phyloP scores from a whole-genome alignment of 148 eudicot species.

The Camellia japonica region DNA sequence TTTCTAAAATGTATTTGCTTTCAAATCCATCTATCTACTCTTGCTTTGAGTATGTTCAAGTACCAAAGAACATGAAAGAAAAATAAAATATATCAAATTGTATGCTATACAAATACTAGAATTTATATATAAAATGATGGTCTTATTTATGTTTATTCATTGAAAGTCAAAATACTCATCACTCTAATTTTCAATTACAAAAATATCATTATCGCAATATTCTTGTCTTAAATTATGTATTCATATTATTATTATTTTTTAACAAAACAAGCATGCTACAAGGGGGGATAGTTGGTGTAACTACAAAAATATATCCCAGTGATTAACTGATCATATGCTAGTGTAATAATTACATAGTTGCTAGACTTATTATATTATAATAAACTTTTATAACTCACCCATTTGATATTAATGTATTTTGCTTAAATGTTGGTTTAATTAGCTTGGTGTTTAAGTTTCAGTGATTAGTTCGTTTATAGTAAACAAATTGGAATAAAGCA shows the following conservation, averaged over 20 bases:
- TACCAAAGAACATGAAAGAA: not conserved
- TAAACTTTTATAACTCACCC: not conserved
- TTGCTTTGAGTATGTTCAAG: not conserved
- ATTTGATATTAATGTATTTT: not conserved
- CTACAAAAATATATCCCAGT: not conserved
- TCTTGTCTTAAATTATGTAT: no score
- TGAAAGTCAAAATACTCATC: no score
- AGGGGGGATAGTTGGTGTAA: constrained; percentile 14
- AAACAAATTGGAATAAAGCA: not conserved
- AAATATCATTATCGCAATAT: no score
- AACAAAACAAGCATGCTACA: not conserved
- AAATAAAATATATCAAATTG: not conserved
- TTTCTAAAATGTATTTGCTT: not conserved
- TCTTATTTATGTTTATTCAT: no score
- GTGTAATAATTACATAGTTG: not conserved
- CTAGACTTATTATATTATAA: no score
- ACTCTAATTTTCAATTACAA: no score
- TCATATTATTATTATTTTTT: no score
- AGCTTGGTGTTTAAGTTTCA: constrained; percentile 12
- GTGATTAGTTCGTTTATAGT: not conserved
- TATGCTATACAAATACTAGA: not conserved
- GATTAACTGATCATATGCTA: not conserved
- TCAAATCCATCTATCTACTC: not conserved
- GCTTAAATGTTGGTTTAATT: not conserved
- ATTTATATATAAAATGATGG: no score